Percentiles rank a stretch among this genome's conserved stretches.
Evolutionary conservation across 306 rosid genomes (phyloP).

Genomic region (Castanopsis chinensis): DNA sequence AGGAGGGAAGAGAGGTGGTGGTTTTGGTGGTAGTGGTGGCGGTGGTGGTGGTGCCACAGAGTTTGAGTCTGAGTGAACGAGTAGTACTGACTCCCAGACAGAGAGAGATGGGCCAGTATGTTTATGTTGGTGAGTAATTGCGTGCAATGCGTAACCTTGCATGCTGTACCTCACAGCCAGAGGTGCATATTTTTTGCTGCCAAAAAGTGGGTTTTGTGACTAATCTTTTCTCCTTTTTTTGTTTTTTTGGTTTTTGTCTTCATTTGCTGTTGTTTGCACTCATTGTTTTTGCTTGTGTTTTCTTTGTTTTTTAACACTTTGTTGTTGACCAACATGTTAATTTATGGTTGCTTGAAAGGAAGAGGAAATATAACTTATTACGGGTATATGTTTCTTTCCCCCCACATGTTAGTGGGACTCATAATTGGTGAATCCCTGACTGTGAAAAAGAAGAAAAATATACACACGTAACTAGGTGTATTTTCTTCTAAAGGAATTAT

Average conservation of each 20-base stretch:
- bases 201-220: neutral
- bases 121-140: slow-evolving; percentile 72
- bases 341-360: too few relatives aligned
- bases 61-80: neutral
- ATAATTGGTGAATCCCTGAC: rapidly evolving
- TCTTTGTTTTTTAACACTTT: neutral
- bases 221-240: neutral
- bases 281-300: too few relatives aligned
- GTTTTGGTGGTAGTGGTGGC: slow-evolving; percentile 17
- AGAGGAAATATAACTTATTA: rapidly evolving
- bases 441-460: too few relatives aligned
- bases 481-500: too few relatives aligned
- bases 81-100: slow-evolving; percentile 17
- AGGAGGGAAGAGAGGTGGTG: slow-evolving; percentile 32
- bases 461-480: too few relatives aligned
- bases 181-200: neutral
- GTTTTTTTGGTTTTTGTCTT: neutral
- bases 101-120: slow-evolving; percentile 35
- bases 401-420: too few relatives aligned
- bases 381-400: too few relatives aligned
- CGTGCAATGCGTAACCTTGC: slow-evolving; percentile 34
- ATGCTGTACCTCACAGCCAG: neutral
- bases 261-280: too few relatives aligned
- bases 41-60: neutral
- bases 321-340: neutral